A percentile compares a stretch with the other conserved stretches of the same genome.
phyloP scores from a whole-genome alignment of 2,329 filamentous ascomycete genomes.

The Ophiocordyceps robertsii region DNA sequence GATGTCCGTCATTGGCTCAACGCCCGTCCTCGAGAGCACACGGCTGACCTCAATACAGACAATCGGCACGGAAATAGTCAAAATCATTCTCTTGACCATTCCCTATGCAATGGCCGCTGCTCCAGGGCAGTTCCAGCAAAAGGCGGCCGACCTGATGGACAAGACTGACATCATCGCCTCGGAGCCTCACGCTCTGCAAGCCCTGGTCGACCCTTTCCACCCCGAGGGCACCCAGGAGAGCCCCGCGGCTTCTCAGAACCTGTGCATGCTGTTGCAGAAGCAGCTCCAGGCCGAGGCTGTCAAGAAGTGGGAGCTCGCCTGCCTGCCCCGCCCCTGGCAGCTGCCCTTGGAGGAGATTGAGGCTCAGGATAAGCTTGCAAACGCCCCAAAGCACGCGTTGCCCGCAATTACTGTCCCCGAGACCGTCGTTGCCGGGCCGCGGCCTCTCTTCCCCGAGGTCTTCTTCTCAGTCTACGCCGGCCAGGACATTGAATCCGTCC shows the following conservation, averaged over 20 bases:
- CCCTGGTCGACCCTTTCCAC: slow-evolving; percentile 75
- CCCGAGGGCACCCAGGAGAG: slow-evolving; percentile 49
- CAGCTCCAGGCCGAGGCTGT: slow-evolving; percentile 69
- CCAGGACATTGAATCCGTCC: slow-evolving; percentile 83
- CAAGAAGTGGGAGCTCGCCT: slow-evolving; percentile 61
- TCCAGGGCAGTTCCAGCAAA: slow-evolving; percentile 55
- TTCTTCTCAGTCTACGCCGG: slow-evolving; percentile 86
- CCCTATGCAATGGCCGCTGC: slow-evolving; percentile 75
- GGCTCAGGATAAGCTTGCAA: slow-evolving; percentile 43
- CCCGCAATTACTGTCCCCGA: slow-evolving; percentile 65
- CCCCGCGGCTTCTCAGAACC: slow-evolving; percentile 49
- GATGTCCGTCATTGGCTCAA: slow-evolving; percentile 48
- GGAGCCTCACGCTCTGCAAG: slow-evolving; percentile 73
- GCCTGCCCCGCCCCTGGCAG: slow-evolving; percentile 55
- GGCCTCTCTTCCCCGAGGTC: slow-evolving; percentile 77
- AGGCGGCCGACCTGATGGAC: slow-evolving; percentile 68
- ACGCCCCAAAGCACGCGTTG: slow-evolving; percentile 60
- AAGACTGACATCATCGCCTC: slow-evolving; percentile 93
- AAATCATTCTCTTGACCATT: slow-evolving; percentile 89
- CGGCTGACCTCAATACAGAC: slow-evolving; percentile 26
- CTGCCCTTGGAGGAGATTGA: slow-evolving; percentile 48
- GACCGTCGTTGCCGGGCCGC: slow-evolving; percentile 59
- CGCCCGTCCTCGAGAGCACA: not conserved
- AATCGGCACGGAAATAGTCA: slow-evolving; percentile 76
- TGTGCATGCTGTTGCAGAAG: slow-evolving; percentile 71